Evolutionary conservation across 192 early-diverging fungal species (phyloP).

Genomic region (Gryganskiella cystojenkinii): DNA sequence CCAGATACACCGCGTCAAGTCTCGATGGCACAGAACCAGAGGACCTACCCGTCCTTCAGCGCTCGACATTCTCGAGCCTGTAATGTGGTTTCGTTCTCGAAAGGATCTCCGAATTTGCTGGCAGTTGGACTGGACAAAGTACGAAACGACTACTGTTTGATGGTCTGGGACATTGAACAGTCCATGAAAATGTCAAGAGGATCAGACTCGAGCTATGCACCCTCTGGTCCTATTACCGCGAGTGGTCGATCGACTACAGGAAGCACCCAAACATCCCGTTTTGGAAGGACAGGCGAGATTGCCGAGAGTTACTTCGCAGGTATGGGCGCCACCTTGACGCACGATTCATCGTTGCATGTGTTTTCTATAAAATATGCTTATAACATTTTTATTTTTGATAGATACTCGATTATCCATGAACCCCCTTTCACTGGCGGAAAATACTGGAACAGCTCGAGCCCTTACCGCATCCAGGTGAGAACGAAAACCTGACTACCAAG

Average conservation of each 20-base stretch:
- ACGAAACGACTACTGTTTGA: constrained; percentile 73
- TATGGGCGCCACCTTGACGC: no score
- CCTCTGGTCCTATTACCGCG: constrained; percentile 27
- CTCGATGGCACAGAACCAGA: constrained; percentile 35
- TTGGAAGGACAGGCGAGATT: constrained; percentile 32
- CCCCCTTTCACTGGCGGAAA: constrained; percentile 42
- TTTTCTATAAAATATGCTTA: background rate
- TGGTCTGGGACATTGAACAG: constrained; percentile 81
- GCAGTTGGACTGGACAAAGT: constrained; percentile 81
- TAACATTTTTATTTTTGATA: background rate
- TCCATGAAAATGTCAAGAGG: constrained; percentile 50
- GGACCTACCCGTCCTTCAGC: constrained; percentile 55
- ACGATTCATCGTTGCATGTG: no score
- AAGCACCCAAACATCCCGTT: constrained; percentile 34
- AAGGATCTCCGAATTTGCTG: constrained; percentile 66
- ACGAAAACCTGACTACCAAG: background rate
- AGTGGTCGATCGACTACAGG: constrained; percentile 27
- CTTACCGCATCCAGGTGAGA: constrained; percentile 38
- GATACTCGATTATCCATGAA: constrained; percentile 46
- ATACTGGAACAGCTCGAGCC: constrained; percentile 37
- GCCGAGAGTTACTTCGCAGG: constrained; percentile 44
- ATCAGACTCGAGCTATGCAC: constrained; percentile 39
- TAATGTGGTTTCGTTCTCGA: constrained; percentile 78
- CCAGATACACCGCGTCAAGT: constrained; percentile 50
- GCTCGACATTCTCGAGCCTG: constrained; percentile 69